Base-by-base conservation (phyloP, 371 early-diverging fungal genomes). In the Cladochytrium tenue region DNA sequence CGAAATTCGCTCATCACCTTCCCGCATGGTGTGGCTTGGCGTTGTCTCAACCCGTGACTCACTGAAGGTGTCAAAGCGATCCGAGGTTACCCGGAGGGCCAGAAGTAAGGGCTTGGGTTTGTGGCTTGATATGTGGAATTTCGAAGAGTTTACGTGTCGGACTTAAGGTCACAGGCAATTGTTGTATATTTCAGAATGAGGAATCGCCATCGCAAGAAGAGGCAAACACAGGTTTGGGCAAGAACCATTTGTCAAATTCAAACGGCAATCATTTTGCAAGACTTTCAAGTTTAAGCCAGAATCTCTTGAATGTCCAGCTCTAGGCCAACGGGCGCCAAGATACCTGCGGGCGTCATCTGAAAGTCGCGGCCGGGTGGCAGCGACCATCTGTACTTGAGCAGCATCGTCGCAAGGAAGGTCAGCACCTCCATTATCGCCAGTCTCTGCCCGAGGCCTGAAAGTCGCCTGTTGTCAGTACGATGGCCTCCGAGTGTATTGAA, bases 331-430 rank as follows among this genome's bases (percentile, higher is more conserved):
- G 53, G 53, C 7, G 20, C 26, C 5, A 53, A 25, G 25, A 53
- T 26, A 7, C 53, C 53, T 20, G 53, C 53, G 7, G 53, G 53
- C 15, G 53, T 53, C 53, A 53, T 53, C 26, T 53, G 10, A 7
- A 26, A 13, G 7, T 20, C 53, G 20, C 53, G 13, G 20, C 25
- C 53, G 20, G 13, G 20, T 26, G 26, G 20, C 20, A 13, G 26
- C 26, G 20, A 20, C 53, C 53, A 53, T 26, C 53, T 10, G 53
- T 53, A 53, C 53, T 26, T 53, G 20, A 13, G 13, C 53, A 53
- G 53, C 53, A 53, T 53, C 53, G 26, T 5, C 53, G 53, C 53
- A 10, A 53, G 7, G 53, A 53, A 53, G 20, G 53, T 53, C 53
- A 25, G 10, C 7, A 13, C 13, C 25, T 53, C 53, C 53, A 26